Evolutionary conservation across 1,284 basidiomycete genomes (phyloP).

Genomic region (Sphaerobolus stellatus): DNA sequence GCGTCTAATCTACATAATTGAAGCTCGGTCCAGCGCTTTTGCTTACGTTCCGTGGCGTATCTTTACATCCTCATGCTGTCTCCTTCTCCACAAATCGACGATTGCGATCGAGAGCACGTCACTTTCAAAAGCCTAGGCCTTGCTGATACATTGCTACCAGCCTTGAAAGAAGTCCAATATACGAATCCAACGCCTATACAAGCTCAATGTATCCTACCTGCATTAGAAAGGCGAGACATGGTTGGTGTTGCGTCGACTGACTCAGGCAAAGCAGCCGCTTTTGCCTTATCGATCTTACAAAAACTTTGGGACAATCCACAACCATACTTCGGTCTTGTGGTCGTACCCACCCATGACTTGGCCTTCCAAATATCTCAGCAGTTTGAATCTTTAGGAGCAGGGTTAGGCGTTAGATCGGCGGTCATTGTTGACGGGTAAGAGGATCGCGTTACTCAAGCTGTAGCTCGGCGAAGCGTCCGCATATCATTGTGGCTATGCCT

Average conservation of each 20-base stretch:
- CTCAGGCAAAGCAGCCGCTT: slow-evolving; percentile 97
- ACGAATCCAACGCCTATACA: slow-evolving; percentile 93
- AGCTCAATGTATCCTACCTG: slow-evolving; percentile 84
- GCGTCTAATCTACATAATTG: too few relatives aligned
- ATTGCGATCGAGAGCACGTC: too few relatives aligned
- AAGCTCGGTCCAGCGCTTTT: too few relatives aligned
- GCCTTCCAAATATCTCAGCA: slow-evolving; percentile 99
- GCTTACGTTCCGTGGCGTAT: too few relatives aligned
- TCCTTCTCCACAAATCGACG: too few relatives aligned
- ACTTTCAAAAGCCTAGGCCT: slow-evolving; percentile 81
- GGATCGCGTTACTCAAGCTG: slow-evolving; percentile 91
- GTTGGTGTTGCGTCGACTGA: slow-evolving; percentile 98
- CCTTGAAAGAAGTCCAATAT: slow-evolving; percentile 82
- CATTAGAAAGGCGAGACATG: slow-evolving; percentile 89
- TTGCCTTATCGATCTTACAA: slow-evolving; percentile 94
- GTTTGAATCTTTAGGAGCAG: slow-evolving; percentile 87
- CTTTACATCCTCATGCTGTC: too few relatives aligned
- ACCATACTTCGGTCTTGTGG: slow-evolving; percentile 89
- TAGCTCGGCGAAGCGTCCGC: slow-evolving; percentile 93
- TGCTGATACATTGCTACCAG: slow-evolving; percentile 86
- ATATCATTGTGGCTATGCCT: slow-evolving; percentile 97
- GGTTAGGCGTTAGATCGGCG: slow-evolving; percentile 90
- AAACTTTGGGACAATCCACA: slow-evolving; percentile 96
- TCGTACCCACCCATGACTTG: slow-evolving; percentile 95
- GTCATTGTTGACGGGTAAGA: slow-evolving; percentile 96